These are phyloP conservation scores for Moesziomyces sp. DNA, from an alignment of 1,284 basidiomycete species.

Conservation along the genomic window DNA sequence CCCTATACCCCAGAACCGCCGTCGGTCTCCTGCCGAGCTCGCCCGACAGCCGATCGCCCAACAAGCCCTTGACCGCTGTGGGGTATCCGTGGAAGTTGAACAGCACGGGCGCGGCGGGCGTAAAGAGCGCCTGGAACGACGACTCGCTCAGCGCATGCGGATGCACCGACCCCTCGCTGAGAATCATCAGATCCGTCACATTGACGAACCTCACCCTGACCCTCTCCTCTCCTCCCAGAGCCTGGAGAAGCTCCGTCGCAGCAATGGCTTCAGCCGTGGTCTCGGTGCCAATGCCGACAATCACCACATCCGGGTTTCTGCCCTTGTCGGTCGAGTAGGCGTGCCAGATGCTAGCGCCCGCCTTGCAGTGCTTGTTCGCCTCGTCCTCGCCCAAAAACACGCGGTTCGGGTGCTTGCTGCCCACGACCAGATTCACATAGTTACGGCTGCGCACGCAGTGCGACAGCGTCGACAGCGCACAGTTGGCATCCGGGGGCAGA, in stretches of 20 bases:
- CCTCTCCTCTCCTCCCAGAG: slow-evolving; percentile 36
- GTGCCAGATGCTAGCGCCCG: slow-evolving; percentile 70
- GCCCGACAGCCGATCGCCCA: slow-evolving; percentile 39
- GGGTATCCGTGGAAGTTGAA: slow-evolving; percentile 78
- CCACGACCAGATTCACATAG: slow-evolving; percentile 86
- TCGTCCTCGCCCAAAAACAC: slow-evolving; percentile 68
- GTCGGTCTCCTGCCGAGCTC: slow-evolving; percentile 17
- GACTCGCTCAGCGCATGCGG: slow-evolving; percentile 79
- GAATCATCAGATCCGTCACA: slow-evolving; percentile 77
- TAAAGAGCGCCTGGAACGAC: slow-evolving; percentile 70
- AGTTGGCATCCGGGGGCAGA: slow-evolving; percentile 89
- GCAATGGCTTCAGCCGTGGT: slow-evolving; percentile 70
- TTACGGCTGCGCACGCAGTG: slow-evolving; percentile 85
- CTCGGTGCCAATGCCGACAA: slow-evolving; percentile 71
- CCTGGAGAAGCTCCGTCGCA: slow-evolving; percentile 51
- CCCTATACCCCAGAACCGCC: slow-evolving; percentile 68
- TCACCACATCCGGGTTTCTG: slow-evolving; percentile 71
- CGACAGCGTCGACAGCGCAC: slow-evolving; percentile 78
- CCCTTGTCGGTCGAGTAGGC: slow-evolving; percentile 70
- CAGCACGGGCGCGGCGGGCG: slow-evolving; percentile 72
- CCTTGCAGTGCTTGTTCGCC: slow-evolving; percentile 66
- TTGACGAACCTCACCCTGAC: slow-evolving; percentile 65
- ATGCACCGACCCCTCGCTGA: slow-evolving; percentile 75
- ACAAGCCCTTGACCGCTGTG: slow-evolving; percentile 34
- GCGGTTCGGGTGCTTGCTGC: slow-evolving; percentile 74